Conservation (phyloP, 208 protist species). For the Crithidia brevicula region DNA sequence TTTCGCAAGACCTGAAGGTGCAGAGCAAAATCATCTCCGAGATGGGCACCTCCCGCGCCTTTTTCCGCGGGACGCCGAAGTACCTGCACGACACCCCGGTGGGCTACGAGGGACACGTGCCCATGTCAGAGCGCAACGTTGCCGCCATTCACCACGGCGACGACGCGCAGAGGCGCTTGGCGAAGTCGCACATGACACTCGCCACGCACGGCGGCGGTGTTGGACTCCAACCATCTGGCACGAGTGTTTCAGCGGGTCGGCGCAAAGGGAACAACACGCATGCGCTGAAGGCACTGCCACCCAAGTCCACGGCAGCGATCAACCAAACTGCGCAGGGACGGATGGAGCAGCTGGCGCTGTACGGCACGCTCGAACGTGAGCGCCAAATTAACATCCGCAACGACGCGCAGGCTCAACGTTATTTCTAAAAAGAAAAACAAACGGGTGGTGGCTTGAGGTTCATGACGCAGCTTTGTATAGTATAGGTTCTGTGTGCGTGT, state of each 20-base stretch:
- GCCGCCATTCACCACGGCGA: slow-evolving; percentile 50
- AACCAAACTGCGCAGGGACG: slow-evolving; percentile 65
- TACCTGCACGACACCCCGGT: slow-evolving; percentile 52
- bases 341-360: slow-evolving; percentile 60
- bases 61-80: slow-evolving; percentile 81
- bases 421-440: slow-evolving; percentile 34
- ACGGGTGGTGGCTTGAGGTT: no score
- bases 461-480: no score
- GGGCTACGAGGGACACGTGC: slow-evolving; percentile 69
- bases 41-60: slow-evolving; percentile 66
- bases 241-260: slow-evolving; percentile 46
- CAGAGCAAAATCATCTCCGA: slow-evolving; percentile 78
- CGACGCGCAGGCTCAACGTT: slow-evolving; percentile 40
- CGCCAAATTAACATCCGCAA: slow-evolving; percentile 68
- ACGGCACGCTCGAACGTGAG: slow-evolving; percentile 47
- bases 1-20: slow-evolving; percentile 51
- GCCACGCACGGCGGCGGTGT: slow-evolving; percentile 85
- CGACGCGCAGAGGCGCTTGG: slow-evolving; percentile 64
- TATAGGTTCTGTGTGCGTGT: neutral
- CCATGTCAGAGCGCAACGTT: slow-evolving; percentile 48
- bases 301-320: slow-evolving; percentile 57
- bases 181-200: slow-evolving; percentile 91
- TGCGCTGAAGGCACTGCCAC: slow-evolving; percentile 49
- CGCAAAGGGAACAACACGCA: slow-evolving; percentile 51
- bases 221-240: slow-evolving; percentile 44